A percentile compares a stretch with the other conserved stretches of the same genome.
Conservation (phyloP, 129 eudicot species). For the Solidago caesia region DNA sequence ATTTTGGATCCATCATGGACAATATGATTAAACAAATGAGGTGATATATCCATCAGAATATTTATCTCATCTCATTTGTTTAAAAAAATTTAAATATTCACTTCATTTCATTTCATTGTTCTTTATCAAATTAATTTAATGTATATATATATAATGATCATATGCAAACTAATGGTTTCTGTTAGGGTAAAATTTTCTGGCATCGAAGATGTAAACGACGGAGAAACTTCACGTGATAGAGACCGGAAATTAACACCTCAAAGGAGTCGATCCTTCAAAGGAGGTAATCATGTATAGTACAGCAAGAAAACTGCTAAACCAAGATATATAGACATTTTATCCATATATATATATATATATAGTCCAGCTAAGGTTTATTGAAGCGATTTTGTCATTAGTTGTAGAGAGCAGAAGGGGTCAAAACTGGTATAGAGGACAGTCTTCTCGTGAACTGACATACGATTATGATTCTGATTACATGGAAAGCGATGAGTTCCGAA, state of each 20-base stretch:
- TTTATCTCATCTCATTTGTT: not conserved
- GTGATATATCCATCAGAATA: conserved; percentile 30
- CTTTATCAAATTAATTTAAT: too few species aligned
- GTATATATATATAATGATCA: not conserved
- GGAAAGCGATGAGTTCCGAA: conserved; percentile 49
- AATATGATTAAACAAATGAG: conserved; percentile 65
- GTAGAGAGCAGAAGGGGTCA: conserved; percentile 57
- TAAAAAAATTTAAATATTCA: not conserved
- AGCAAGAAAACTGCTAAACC: not conserved
- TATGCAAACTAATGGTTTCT: conserved; percentile 6
- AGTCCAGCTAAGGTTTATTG: not conserved
- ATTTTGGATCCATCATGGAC: conserved; percentile 43
- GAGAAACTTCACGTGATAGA: conserved; percentile 37
- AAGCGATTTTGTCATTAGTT: not conserved
- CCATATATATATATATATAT: not conserved
- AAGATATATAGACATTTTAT: not conserved
- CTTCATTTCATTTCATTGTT: not conserved
- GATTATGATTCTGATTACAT: conserved; percentile 40
- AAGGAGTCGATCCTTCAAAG: conserved; percentile 55
- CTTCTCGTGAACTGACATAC: conserved; percentile 47
- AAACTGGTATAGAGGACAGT: conserved; percentile 66
- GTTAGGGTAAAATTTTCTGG: conserved; percentile 53
- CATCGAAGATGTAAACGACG: conserved; percentile 38
- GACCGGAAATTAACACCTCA: conserved; percentile 46
- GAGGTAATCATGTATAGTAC: conserved; percentile 35